Conservation (phyloP, 768 basidiomycete species). For the Lactarius sanguifluus region DNA sequence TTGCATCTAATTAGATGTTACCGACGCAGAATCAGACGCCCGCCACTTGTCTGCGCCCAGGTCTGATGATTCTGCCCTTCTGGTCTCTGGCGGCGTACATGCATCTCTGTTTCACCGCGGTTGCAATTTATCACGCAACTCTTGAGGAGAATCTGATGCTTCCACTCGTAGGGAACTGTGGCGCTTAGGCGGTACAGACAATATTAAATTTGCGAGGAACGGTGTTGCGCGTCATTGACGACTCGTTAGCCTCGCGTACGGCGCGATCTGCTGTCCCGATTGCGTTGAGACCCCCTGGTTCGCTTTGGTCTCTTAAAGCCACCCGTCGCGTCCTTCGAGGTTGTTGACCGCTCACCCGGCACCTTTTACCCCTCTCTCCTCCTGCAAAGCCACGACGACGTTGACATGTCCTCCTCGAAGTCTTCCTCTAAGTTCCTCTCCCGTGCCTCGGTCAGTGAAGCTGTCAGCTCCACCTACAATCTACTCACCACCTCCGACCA, state of each 20-base stretch:
- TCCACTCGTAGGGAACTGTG: background rate
- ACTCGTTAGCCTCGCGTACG: background rate
- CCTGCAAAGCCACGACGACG: background rate
- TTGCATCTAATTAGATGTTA: too few species aligned
- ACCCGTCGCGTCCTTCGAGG: background rate
- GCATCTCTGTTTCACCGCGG: background rate
- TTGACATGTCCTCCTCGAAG: conserved; percentile 6
- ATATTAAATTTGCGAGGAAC: background rate
- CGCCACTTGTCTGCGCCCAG: background rate
- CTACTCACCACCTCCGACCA: background rate
- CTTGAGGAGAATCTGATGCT: background rate
- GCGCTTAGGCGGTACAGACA: background rate
- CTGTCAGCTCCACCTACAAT: background rate
- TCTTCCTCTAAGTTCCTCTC: conserved; percentile 8
- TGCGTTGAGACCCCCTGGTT: conserved; percentile 1
- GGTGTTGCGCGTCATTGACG: background rate
- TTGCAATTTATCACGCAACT: background rate
- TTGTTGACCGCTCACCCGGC: background rate
- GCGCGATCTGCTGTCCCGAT: conserved; percentile 11
- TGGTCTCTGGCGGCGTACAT: background rate
- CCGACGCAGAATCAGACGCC: background rate
- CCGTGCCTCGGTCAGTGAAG: conserved; percentile 14
- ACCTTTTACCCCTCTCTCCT: background rate
- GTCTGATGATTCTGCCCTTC: background rate
- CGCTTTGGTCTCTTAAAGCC: background rate